Base-by-base conservation (phyloP, 2,329 filamentous ascomycete species). In the Colletotrichum falcatum region DNA sequence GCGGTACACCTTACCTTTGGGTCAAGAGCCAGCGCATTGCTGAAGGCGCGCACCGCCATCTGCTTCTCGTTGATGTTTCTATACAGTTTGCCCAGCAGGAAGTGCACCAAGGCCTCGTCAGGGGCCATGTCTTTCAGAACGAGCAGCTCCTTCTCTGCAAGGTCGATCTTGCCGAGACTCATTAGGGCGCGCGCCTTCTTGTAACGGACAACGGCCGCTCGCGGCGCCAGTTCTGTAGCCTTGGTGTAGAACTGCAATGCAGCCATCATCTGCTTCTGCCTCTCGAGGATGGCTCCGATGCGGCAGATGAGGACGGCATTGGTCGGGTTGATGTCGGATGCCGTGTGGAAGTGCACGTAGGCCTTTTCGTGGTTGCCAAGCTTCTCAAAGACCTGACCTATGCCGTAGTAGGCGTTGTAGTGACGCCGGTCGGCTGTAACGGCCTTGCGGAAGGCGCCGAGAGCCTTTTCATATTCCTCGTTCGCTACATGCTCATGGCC, bases 351-450 rank as follows among this genome's bases (percentile, higher is more conserved):
- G 82, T 99, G 95, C 68, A 91, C 91, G 77, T 97, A 93, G 2
- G 96, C 95, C 79, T 96, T 94, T 72, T 97, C 94, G 75, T 94
- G 95, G 79, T 94, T 95, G 77, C 94, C 95, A 76, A 97, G 89
- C 77, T 95, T 95, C 80, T 97, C 94, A 76, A 95, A 96, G 1
- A 97, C 94, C 70, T 88, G 86, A 37, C 90, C 90, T 66, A 92
- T 90, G 74, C 96, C 96, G 79, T 98, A 99, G 89, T 97, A 98
- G n/a, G 95, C 96, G 78, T 98, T 97, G 84, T 98, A 99, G 79
- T 98, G 95, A 26, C 95, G 90, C 65, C 89, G 90, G 77, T 99
- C 95, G 0, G 94, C 94, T 54, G 91, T 89, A 74, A 99, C 93
- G 1, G 94, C 95, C 63, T 91, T 89, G 42, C 97, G 90, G 80